Percentiles rank a stretch among this genome's conserved stretches.
Evolutionary conservation across 768 basidiomycete species (phyloP).

Genomic region (Favolaschia claudopus): DNA sequence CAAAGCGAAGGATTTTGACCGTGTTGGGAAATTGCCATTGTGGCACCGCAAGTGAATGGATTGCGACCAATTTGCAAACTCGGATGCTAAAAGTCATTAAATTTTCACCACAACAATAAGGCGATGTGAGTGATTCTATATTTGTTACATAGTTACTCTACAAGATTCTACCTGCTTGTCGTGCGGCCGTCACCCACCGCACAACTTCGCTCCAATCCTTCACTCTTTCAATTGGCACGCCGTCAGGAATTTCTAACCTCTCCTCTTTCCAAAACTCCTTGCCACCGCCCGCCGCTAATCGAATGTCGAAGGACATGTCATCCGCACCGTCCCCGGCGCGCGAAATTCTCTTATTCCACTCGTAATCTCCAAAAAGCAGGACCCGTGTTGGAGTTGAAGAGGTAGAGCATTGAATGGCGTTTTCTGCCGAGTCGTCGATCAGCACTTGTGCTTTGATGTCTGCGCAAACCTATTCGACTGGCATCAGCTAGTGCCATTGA

Average conservation of each 20-base stretch:
- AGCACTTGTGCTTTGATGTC: conserved; percentile 69
- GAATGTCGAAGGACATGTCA: conserved; percentile 61
- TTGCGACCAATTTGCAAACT: too few species aligned
- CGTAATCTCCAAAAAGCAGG: conserved; percentile 77
- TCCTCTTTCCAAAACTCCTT: conserved; percentile 67
- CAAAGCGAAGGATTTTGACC: too few species aligned
- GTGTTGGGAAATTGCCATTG: too few species aligned
- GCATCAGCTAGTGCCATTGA: background rate
- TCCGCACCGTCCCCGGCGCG: conserved; percentile 50
- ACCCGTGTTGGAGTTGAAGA: conserved; percentile 61
- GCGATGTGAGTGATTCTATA: background rate
- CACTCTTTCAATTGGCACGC: conserved; percentile 59
- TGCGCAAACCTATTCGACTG: conserved; percentile 60
- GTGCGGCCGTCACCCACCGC: conserved; percentile 48
- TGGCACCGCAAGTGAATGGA: too few species aligned
- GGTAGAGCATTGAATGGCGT: conserved; percentile 66
- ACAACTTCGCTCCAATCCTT: conserved; percentile 70
- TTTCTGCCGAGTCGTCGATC: conserved; percentile 85
- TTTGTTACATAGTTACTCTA: conserved; percentile 12
- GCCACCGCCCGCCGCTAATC: conserved; percentile 54
- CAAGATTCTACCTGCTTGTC: conserved; percentile 30
- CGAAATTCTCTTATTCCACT: conserved; percentile 75
- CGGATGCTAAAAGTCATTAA: too few species aligned
- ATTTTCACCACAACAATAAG: too few species aligned
- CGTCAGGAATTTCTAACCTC: conserved; percentile 55